A percentile compares a stretch with the other conserved stretches of the same genome.
These are phyloP conservation scores for Candida sojae DNA, from an alignment of 1,139 yeast species.

Conservation along the genomic window DNA sequence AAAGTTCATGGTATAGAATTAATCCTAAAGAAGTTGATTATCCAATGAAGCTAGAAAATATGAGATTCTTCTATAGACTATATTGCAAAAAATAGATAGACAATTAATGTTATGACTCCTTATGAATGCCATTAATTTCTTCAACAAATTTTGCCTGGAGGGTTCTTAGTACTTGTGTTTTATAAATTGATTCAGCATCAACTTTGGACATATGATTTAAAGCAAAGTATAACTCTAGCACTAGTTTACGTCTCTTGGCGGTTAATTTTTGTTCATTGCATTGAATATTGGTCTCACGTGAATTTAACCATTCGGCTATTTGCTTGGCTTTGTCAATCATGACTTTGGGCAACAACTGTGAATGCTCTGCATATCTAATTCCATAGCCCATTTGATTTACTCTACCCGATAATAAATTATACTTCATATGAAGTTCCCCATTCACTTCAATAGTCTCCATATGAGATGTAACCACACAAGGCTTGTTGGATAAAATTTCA, in stretches of 20 bases:
- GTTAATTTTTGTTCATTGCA: slow-evolving; percentile 7
- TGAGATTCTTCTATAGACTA: slow-evolving; percentile 81
- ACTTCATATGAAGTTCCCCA: slow-evolving; percentile 26
- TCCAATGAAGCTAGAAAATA: slow-evolving; percentile 76
- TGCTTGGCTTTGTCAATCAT: slow-evolving; percentile 24
- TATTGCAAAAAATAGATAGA: slow-evolving; percentile 50
- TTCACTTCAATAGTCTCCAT: slow-evolving; percentile 22
- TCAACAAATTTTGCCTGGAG: slow-evolving; percentile 15
- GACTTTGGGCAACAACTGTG: slow-evolving; percentile 19
- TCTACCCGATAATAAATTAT: slow-evolving; percentile 21
- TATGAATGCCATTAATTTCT: slow-evolving; percentile 11
- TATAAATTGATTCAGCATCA: slow-evolving; percentile 8
- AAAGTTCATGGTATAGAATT: slow-evolving; percentile 81
- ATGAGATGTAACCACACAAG: slow-evolving; percentile 28
- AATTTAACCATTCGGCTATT: slow-evolving; percentile 19
- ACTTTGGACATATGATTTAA: slow-evolving; percentile 12
- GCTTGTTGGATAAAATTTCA: slow-evolving; percentile 23
- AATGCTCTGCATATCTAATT: slow-evolving; percentile 20
- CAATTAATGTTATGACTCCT: background rate
- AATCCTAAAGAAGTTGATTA: slow-evolving; percentile 56
- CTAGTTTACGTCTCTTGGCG: slow-evolving; percentile 13
- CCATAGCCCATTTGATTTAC: slow-evolving; percentile 26
- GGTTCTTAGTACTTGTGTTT: slow-evolving; percentile 12
- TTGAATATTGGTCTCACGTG: slow-evolving; percentile 1
- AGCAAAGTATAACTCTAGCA: slow-evolving; percentile 15